Evolutionary conservation across 2,329 filamentous ascomycete species (phyloP).

Genomic region (Colletotrichum orchidophilum): DNA sequence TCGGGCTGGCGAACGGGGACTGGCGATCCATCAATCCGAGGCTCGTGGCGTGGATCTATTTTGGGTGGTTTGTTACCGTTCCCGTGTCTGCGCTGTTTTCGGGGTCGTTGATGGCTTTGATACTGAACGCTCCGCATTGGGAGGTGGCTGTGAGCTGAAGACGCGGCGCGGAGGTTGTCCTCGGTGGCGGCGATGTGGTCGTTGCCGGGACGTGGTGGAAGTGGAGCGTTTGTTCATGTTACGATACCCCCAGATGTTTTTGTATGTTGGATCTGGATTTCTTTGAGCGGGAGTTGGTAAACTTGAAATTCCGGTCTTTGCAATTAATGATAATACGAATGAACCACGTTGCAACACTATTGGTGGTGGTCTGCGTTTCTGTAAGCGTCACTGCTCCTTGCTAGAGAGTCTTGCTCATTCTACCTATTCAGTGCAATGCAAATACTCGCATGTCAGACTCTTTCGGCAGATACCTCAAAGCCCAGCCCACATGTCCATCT

Average conservation of each 20-base stretch:
- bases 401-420: not conserved
- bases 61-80: conserved; percentile 61
- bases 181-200: too few species aligned
- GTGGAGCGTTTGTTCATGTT: too few species aligned
- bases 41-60: conserved; percentile 56
- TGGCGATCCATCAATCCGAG: conserved; percentile 59
- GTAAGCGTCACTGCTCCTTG: too few species aligned
- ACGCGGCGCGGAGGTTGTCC: not conserved
- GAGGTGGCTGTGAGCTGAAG: not conserved
- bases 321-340: too few species aligned
- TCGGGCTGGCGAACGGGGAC: conserved; percentile 61
- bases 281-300: not conserved
- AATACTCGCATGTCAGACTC: not conserved
- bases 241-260: not conserved
- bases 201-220: not conserved
- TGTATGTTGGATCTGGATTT: too few species aligned
- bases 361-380: too few species aligned
- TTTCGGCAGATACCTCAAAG: not conserved
- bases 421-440: conserved; percentile 4
- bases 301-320: not conserved
- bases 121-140: conserved; percentile 61
- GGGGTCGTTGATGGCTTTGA: conserved; percentile 62
- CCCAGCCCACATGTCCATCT: not conserved
- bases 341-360: too few species aligned
- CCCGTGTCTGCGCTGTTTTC: conserved; percentile 59